phyloP scores from a whole-genome alignment of 2,329 filamentous ascomycete genomes.

The Scedosporium dehoogii region DNA sequence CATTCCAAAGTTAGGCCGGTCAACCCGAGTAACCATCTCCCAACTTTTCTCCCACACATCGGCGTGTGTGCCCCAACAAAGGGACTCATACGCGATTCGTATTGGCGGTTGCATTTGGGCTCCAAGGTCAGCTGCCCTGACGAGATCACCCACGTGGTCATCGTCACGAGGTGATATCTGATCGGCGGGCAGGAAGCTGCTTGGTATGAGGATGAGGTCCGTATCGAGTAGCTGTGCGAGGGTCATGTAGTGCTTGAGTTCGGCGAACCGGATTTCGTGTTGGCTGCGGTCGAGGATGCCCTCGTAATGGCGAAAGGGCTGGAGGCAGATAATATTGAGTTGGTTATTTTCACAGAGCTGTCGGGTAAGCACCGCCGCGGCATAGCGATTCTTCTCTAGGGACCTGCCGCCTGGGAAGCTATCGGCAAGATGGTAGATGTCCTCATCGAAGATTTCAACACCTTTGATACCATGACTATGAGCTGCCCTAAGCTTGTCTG shows the following conservation, averaged over 20 bases:
- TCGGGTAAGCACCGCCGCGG: slow-evolving; percentile 47
- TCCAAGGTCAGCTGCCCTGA: slow-evolving; percentile 58
- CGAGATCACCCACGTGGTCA: slow-evolving; percentile 52
- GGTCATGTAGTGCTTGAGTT: slow-evolving; percentile 61
- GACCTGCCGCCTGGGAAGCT: slow-evolving; percentile 29
- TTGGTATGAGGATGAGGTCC: slow-evolving; percentile 65
- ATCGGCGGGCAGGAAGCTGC: slow-evolving; percentile 50
- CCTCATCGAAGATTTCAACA: slow-evolving; percentile 71
- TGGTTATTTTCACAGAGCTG: slow-evolving; percentile 44
- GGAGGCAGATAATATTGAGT: slow-evolving; percentile 56
- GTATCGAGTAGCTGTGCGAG: slow-evolving; percentile 55
- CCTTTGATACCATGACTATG: slow-evolving; percentile 54
- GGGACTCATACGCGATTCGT: slow-evolving; percentile 62
- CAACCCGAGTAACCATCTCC: slow-evolving; percentile 55
- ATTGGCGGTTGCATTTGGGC: slow-evolving; percentile 44
- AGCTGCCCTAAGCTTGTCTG: slow-evolving; percentile 59
- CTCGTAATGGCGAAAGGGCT: slow-evolving; percentile 72
- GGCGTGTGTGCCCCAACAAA: slow-evolving; percentile 62
- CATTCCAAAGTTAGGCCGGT: slow-evolving; percentile 63
- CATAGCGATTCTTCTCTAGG: slow-evolving; percentile 34
- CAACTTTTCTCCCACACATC: slow-evolving; percentile 65
- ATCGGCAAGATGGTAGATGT: slow-evolving; percentile 52
- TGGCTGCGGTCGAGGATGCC: slow-evolving; percentile 54
- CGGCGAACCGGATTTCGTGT: slow-evolving; percentile 46
- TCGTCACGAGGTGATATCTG: slow-evolving; percentile 35